Base-by-base conservation (phyloP, 495 filamentous ascomycete species). In the Cercophora sp. region DNA sequence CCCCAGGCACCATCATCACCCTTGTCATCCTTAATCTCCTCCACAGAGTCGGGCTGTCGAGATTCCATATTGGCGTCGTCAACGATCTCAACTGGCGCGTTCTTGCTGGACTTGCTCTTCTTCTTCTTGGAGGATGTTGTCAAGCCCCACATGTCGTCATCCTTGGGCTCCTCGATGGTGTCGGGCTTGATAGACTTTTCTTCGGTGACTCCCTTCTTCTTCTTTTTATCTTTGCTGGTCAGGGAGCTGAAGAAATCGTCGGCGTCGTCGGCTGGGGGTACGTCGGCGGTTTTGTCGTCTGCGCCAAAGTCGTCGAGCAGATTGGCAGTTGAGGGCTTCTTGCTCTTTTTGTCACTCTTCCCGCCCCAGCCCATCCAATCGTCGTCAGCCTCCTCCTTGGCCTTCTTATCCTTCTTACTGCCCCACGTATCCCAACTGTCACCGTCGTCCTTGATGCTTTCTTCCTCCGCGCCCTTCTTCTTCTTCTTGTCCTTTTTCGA, bases 371-470 rank as follows among this genome's bases (percentile, higher is more conserved):
- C 51, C 22, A 60, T 52, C 67, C 59, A 71, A 43, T 62, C 56
- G 26, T 61, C 60, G 8, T 52, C 42, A 3, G 51, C 36, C 44
- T 71, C 67, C 47, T 73, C 73, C 47, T 67, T 65, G 44, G 56
- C 58, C 49, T 69, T 73, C 60, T 58, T 58, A 43, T 70, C 68
- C 48, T 71, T 72, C 56, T 73, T 74, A 54, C 66, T 67, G 13
- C 50, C 26, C n/a, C 61, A 59, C 8, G 46, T 23, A 15, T 58
- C 62, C 65, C 62, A 71, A 16, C 57, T 43, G 31, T 68, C 62
- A n/a, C n/a, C n/a, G 4, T 48, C 54, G 5, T 44, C 48, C 31
- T 60, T 53, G 1, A 55, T 51, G 26, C 64, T 35, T 24, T 51
- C 48, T 31, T 25, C 40, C 4, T 51, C 56, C 3, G 51, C 43